phyloP scores from a whole-genome alignment of 2,329 filamentous ascomycete genomes.

The Neoscytalidium dimidiatum region DNA sequence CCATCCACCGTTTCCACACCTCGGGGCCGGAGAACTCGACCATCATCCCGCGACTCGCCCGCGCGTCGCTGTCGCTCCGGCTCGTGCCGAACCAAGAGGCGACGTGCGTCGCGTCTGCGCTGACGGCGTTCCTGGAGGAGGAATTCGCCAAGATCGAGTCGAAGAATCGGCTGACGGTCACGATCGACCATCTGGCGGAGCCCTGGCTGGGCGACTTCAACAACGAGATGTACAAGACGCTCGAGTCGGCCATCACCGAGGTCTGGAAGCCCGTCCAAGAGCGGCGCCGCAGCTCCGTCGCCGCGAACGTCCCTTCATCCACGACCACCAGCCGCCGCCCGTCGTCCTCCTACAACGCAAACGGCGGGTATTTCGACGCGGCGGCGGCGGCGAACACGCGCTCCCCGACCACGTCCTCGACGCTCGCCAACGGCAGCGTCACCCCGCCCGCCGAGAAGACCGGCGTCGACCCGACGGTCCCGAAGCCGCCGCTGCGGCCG shows the following conservation, averaged over 20 bases:
- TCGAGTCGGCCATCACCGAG: constrained; percentile 81
- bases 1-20: constrained; percentile 89
- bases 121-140: constrained; percentile 67
- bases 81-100: constrained; percentile 93
- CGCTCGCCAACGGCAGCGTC: constrained; percentile 50
- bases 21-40: constrained; percentile 87
- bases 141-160: constrained; percentile 76
- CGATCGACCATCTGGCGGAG: constrained; percentile 90
- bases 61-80: constrained; percentile 83
- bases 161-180: constrained; percentile 77
- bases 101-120: constrained; percentile 67
- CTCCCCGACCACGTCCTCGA: constrained; percentile 53
- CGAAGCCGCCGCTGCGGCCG: constrained; percentile 55
- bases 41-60: constrained; percentile 86
- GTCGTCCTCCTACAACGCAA: constrained; percentile 18
- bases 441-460: constrained; percentile 28
- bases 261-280: constrained; percentile 69
- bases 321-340: constrained; percentile 3
- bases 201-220: constrained; percentile 93
- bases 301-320: not conserved
- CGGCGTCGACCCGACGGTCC: constrained; percentile 24
- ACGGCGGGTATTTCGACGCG: constrained; percentile 2
- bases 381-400: constrained; percentile 27
- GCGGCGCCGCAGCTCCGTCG: constrained; percentile 30
- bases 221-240: constrained; percentile 86